These are phyloP conservation scores for Geranomyces michiganensis DNA, from an alignment of 192 early-diverging fungal genomes.

Conservation along the genomic window DNA sequence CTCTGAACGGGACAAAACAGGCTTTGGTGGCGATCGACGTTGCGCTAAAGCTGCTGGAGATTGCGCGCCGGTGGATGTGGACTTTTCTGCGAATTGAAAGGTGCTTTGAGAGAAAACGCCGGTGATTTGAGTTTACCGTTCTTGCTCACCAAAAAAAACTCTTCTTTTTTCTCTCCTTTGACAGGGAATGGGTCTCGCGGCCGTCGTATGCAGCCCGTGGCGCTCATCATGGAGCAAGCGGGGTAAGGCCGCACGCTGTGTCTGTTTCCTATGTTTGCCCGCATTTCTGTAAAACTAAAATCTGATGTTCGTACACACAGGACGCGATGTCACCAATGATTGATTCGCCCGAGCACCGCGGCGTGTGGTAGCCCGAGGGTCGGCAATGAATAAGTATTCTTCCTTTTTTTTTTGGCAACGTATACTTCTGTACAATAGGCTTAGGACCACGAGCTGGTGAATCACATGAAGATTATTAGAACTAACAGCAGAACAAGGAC, in stretches of 20 bases:
- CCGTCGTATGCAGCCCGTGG: neutral
- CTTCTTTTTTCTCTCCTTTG: too few relatives aligned
- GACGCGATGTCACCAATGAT: slow-evolving; percentile 10
- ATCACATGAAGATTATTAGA: slow-evolving; percentile 45
- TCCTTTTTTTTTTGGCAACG: too few relatives aligned
- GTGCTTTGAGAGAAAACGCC: too few relatives aligned
- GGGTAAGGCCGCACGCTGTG: neutral
- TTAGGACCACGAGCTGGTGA: neutral
- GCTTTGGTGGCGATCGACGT: slow-evolving; percentile 72
- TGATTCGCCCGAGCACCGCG: neutral
- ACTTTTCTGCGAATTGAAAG: slow-evolving; percentile 86
- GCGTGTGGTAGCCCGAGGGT: too few relatives aligned
- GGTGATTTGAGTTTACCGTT: too few relatives aligned
- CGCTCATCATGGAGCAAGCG: slow-evolving; percentile 1
- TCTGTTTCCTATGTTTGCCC: neutral
- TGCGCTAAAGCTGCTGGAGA: slow-evolving; percentile 78
- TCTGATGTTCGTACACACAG: neutral
- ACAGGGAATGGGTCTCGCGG: slow-evolving; percentile 1
- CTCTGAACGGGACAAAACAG: slow-evolving; percentile 64
- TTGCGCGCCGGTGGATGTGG: slow-evolving; percentile 91
- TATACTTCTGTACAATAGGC: too few relatives aligned
- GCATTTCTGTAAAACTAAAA: neutral
- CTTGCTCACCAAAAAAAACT: too few relatives aligned
- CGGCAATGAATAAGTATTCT: too few relatives aligned
- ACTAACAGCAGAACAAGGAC: slow-evolving; percentile 51